These are phyloP conservation scores for Apiotrichum veenhuisii DNA, from an alignment of 1,284 basidiomycete species.

Conservation along the genomic window DNA sequence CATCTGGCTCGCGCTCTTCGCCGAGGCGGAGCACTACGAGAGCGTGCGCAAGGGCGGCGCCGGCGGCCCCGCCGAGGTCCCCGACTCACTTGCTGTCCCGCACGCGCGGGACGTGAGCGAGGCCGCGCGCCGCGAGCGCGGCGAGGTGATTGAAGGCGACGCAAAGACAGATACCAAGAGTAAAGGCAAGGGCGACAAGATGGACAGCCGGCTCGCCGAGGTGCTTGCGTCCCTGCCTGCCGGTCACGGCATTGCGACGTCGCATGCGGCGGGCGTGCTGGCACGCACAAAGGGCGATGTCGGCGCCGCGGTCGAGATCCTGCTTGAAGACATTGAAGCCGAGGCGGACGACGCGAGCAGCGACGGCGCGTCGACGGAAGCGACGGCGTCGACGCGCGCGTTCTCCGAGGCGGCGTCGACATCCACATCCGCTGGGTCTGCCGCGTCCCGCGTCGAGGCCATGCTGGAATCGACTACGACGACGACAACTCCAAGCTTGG, in stretches of 20 bases:
- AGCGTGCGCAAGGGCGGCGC: constrained; percentile 25
- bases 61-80: constrained; percentile 40
- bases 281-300: constrained; percentile 36
- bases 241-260: constrained; percentile 25
- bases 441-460: not conserved
- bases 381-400: not conserved
- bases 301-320: constrained; percentile 38
- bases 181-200: not conserved
- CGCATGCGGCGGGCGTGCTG: constrained; percentile 24
- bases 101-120: constrained; percentile 37
- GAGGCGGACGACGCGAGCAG: constrained; percentile 15
- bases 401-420: not conserved
- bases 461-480: not conserved
- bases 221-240: constrained; percentile 34
- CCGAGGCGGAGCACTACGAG: constrained; percentile 45
- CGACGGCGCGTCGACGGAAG: not conserved
- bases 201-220: constrained; percentile 13
- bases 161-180: not conserved
- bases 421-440: not conserved
- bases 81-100: constrained; percentile 34
- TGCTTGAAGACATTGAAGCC: constrained; percentile 33
- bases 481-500: too few relatives aligned
- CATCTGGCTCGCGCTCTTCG: constrained; percentile 46
- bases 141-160: constrained; percentile 25
- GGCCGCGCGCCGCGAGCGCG: constrained; percentile 34